Evolutionary conservation across 1,284 basidiomycete genomes (phyloP), one percentile per base, ranked within the genome.

Genomic region (Entoloma clypeatum): DNA sequence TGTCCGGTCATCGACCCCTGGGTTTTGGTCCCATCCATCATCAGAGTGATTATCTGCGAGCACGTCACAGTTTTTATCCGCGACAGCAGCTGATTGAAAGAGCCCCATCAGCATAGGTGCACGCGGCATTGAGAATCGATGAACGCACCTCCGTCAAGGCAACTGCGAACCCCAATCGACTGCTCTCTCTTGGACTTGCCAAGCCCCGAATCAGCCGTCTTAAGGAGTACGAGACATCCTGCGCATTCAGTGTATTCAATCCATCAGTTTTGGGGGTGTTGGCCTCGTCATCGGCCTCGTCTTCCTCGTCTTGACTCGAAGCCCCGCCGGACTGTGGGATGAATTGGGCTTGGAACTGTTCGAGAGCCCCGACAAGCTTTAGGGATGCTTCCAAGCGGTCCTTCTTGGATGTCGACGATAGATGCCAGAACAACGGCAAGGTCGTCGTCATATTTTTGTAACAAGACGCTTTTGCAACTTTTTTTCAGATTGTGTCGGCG

Each of bases 91-190:
- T 95, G 51, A 30, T 17, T 17, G 39, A 28, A 22, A 43, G 31
- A 28, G 16, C 7, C 11, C 5, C 23, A 31, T 23, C 24, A 43
- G 17, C 25, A 39, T 36, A 7, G 29, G 36, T 19, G 41, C 21
- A 29, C 21, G 18, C 32, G 31, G 39, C 25, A 14, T 17, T 22
- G 41, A 18, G 30, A 26, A 17, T 36, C 13, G 28, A 26, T 2
- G 13, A 39, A 11, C 81, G 50, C 56, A 93, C 92, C 74, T 97
- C 94, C 1, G 95, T 93, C 51, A 99, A 71, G 13, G 93, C 92
- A 30, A 98, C 94, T 6, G 94, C 91, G 60, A 98, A 99, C 9
- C 95, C 95, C 24, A 96, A 68, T 50, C 95, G 70, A 59, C 92
- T 93, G 63, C 89, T 92, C 63, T 98, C 93, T 50, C 94, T 73